phyloP scores from a whole-genome alignment of 2,329 filamentous ascomycete species.

The Peltaster fructicola region DNA sequence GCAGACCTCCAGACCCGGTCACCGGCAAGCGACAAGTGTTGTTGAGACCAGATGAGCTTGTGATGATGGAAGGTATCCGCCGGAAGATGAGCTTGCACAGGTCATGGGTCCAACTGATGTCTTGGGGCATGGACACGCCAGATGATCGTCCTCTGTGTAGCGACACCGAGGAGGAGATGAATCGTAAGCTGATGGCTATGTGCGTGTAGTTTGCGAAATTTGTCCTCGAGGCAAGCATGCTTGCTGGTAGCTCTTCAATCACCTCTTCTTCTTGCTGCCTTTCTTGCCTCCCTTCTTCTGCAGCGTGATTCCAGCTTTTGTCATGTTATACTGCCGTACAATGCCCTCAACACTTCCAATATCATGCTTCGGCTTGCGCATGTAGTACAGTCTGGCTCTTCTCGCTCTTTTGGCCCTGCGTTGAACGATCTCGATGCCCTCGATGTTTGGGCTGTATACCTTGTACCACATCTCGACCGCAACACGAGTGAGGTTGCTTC shows the following conservation, averaged over 20 bases:
- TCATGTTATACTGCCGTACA: constrained; percentile 52
- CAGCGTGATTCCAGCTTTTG: too few relatives aligned
- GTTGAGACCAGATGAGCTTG: constrained; percentile 38
- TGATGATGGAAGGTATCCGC: constrained; percentile 37
- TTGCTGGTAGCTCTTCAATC: too few relatives aligned
- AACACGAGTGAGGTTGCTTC: constrained; percentile 70
- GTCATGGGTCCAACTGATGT: constrained; percentile 38
- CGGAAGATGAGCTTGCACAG: constrained; percentile 36
- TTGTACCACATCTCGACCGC: constrained; percentile 98
- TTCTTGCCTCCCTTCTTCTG: too few relatives aligned
- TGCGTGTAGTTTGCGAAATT: too few relatives aligned
- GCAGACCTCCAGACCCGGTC: constrained; percentile 9
- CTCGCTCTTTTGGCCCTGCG: constrained; percentile 67
- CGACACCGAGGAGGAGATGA: too few relatives aligned
- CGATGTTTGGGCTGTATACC: constrained; percentile 75
- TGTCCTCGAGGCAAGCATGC: too few relatives aligned
- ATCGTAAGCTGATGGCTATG: too few relatives aligned
- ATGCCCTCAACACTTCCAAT: constrained; percentile 70
- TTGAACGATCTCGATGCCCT: constrained; percentile 87
- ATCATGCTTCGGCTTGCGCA: constrained; percentile 78
- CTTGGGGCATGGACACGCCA: too few relatives aligned
- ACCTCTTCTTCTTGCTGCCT: too few relatives aligned
- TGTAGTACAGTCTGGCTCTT: constrained; percentile 74
- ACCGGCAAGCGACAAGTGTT: constrained; percentile 18
- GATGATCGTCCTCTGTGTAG: too few relatives aligned